phyloP scores from a whole-genome alignment of 495 filamentous ascomycete species.

The Corynascus novoguineensis region DNA sequence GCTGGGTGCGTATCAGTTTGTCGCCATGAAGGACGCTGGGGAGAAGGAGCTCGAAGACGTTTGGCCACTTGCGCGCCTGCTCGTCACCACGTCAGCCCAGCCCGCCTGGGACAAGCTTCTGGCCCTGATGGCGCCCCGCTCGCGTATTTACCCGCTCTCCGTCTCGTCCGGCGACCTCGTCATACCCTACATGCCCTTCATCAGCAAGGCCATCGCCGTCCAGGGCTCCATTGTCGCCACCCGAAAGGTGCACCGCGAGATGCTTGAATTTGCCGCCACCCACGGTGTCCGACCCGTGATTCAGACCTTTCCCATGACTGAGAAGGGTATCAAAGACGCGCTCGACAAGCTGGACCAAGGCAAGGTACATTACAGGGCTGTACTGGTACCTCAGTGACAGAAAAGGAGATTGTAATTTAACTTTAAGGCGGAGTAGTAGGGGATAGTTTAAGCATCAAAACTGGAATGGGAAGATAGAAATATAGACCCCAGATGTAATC shows the following conservation, averaged over 20 bases:
- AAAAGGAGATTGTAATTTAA: background rate
- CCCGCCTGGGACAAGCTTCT: conserved; percentile 29
- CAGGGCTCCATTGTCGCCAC: conserved; percentile 31
- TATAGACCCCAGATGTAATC: too few species aligned
- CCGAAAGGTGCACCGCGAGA: conserved; percentile 35
- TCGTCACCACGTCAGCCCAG: conserved; percentile 29
- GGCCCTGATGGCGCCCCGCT: background rate
- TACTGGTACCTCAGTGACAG: conserved; percentile 6
- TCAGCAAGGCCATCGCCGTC: background rate
- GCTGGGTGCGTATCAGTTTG: conserved; percentile 54
- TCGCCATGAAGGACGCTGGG: conserved; percentile 29
- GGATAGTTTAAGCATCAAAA: too few species aligned
- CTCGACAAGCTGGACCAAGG: conserved; percentile 74
- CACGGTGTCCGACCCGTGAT: conserved; percentile 34
- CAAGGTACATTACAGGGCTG: conserved; percentile 43
- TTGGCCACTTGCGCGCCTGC: background rate
- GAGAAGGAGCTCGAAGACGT: background rate
- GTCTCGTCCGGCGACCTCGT: background rate
- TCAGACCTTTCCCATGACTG: conserved; percentile 13
- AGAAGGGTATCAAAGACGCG: conserved; percentile 39
- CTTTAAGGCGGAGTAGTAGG: too few species aligned
- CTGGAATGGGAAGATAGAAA: too few species aligned
- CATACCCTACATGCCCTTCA: conserved; percentile 20
- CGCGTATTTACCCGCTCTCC: background rate
- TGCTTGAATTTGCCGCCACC: conserved; percentile 39